phyloP scores from a whole-genome alignment of 164 flowering plant species.

The Dillenia suffruticosa region DNA sequence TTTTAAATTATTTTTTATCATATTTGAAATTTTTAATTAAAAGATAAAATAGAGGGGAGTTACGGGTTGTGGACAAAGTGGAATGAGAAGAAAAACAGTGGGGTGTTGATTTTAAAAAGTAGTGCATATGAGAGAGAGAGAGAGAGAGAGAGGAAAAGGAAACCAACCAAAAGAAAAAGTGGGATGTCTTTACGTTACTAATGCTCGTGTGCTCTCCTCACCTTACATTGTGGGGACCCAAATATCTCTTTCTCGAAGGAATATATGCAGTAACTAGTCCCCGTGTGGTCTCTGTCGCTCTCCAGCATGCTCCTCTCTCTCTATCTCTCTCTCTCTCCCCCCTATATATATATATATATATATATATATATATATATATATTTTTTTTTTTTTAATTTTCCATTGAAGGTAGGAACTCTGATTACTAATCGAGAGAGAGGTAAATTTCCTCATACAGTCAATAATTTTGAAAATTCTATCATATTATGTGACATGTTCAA shows the following conservation, averaged over 20 bases:
- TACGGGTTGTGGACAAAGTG: no score
- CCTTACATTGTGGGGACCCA: conserved; percentile 16
- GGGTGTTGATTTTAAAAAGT: conserved; percentile 2
- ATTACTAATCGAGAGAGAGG: no score
- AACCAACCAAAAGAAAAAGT: conserved; percentile 29
- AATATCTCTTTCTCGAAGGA: conserved; percentile 63
- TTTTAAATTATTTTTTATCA: no score
- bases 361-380: not conserved
- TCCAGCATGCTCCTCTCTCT: conserved; percentile 40
- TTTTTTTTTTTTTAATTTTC: no score
- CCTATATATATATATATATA: no score
- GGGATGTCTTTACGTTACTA: conserved; percentile 31
- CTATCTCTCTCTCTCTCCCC: not conserved
- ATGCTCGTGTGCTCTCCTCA: conserved; percentile 42
- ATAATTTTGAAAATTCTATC: no score
- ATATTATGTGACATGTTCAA: no score
- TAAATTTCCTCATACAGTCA: no score
- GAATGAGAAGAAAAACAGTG: no score
- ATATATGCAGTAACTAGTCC: conserved; percentile 36
- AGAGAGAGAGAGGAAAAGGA: conserved; percentile 4
- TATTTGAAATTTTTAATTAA: no score
- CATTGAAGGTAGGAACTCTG: no score
- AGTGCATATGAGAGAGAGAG: not conserved
- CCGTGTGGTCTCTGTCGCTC: conserved; percentile 65
- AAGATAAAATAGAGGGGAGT: not conserved